phyloP scores from a whole-genome alignment of 345 rosid genomes.

The Lepidium didymum region DNA sequence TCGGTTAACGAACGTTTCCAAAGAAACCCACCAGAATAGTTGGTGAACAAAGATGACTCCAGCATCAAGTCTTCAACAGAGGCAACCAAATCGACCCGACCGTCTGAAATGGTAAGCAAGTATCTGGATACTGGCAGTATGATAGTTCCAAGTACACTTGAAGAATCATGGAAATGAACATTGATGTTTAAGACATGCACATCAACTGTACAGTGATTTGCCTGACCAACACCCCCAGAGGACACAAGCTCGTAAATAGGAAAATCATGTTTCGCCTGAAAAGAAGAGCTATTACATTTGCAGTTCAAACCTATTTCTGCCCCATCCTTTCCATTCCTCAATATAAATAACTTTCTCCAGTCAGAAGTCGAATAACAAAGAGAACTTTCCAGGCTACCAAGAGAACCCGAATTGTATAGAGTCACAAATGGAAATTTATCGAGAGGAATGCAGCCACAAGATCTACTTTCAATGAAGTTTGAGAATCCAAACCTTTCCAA shows the following conservation, averaged over 20 bases:
- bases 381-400: constrained; percentile 48
- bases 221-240: constrained; percentile 23
- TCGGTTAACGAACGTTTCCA: constrained; percentile 60
- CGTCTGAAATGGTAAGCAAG: constrained; percentile 39
- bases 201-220: constrained; percentile 35
- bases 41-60: constrained; percentile 60
- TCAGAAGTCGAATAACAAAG: constrained; percentile 40
- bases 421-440: constrained; percentile 66
- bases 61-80: constrained; percentile 59
- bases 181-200: constrained; percentile 41
- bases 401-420: constrained; percentile 39
- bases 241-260: constrained; percentile 23
- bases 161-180: constrained; percentile 80
- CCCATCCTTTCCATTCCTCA: constrained; percentile 34
- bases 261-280: constrained; percentile 17
- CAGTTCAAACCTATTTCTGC: constrained; percentile 29
- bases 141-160: constrained; percentile 64
- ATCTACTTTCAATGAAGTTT: constrained; percentile 50
- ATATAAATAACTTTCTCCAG: constrained; percentile 46
- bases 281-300: constrained; percentile 18
- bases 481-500: constrained; percentile 67
- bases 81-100: constrained; percentile 54
- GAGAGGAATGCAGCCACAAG: constrained; percentile 52
- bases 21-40: constrained; percentile 42
- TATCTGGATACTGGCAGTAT: constrained; percentile 42